Percentiles rank a stretch among this genome's conserved stretches.
phyloP scores from a whole-genome alignment of 805 yeast species.

The Jamesozyma piceae region DNA sequence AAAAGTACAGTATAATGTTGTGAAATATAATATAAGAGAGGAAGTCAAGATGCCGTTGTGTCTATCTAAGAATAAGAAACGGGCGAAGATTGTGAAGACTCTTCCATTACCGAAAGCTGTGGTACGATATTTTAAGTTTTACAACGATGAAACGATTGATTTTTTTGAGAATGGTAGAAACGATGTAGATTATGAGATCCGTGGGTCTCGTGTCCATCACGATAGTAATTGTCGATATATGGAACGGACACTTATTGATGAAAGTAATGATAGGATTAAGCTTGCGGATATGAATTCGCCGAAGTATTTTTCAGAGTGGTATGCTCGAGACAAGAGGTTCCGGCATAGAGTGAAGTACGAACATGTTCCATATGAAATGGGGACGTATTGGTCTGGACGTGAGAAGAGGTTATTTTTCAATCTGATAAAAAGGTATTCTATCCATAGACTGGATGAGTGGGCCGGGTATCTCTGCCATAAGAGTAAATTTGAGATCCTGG shows the following conservation, averaged over 20 bases:
- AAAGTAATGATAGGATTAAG: background rate
- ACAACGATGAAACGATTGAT: slow-evolving; percentile 4
- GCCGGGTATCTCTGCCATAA: slow-evolving; percentile 12
- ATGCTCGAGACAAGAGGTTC: slow-evolving; percentile 4
- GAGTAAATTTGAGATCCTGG: slow-evolving; percentile 22
- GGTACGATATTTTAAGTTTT: slow-evolving; percentile 3
- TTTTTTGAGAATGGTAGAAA: slow-evolving; percentile 1
- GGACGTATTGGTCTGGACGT: slow-evolving; percentile 20
- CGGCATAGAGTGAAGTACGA: slow-evolving; percentile 5
- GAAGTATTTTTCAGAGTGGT: background rate
- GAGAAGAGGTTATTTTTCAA: slow-evolving; percentile 28
- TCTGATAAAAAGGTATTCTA: slow-evolving; percentile 22
- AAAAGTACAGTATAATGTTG: no score
- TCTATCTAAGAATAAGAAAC: no score
- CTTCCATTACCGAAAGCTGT: background rate
- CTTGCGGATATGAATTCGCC: background rate
- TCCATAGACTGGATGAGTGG: slow-evolving; percentile 29
- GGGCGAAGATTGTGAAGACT: background rate
- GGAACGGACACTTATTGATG: background rate
- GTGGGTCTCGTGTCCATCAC: slow-evolving; percentile 6
- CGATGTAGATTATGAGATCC: slow-evolving; percentile 4
- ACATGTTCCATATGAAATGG: slow-evolving; percentile 10
- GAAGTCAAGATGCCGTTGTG: no score
- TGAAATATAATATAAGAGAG: no score
- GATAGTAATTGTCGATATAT: slow-evolving; percentile 2